Conservation (phyloP, 2,329 filamentous ascomycete species). For the Beauveria bassiana region DNA sequence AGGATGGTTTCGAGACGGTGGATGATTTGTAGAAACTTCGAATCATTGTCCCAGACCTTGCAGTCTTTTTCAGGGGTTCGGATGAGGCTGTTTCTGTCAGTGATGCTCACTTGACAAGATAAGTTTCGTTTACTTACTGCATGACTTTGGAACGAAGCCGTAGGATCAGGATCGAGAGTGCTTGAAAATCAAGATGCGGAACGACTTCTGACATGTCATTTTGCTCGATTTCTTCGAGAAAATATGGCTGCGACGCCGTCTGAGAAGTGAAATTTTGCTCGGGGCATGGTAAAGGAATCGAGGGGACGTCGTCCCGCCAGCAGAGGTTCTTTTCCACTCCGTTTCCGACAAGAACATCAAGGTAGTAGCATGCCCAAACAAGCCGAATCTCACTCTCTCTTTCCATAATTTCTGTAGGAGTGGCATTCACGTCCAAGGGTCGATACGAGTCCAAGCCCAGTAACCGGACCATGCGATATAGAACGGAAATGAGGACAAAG, state of each 20-base stretch:
- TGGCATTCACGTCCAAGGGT: constrained; percentile 1
- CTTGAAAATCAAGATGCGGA: constrained; percentile 15
- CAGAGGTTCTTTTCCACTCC: constrained; percentile 17
- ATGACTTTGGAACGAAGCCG: constrained; percentile 16
- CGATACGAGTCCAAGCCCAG: constrained; percentile 15
- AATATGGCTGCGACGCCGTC: constrained; percentile 3
- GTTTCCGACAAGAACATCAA: constrained; percentile 16
- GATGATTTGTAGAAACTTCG: constrained; percentile 13
- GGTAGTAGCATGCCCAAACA: constrained; percentile 19
- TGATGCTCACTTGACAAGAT: neutral
- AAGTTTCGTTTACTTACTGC: constrained; percentile 11
- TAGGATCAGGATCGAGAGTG: constrained; percentile 15
- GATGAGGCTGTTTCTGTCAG: constrained; percentile 14
- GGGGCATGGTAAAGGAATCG: constrained; percentile 17
- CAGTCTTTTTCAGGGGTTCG: constrained; percentile 11
- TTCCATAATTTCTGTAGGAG: constrained; percentile 11
- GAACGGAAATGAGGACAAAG: constrained; percentile 16
- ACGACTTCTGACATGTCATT: constrained; percentile 7
- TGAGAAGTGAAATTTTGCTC: constrained; percentile 15
- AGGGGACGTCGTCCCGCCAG: constrained; percentile 16
- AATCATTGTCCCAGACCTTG: constrained; percentile 10
- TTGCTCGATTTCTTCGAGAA: constrained; percentile 13
- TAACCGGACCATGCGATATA: constrained; percentile 18
- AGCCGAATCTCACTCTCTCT: constrained; percentile 17
- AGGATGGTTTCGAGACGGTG: constrained; percentile 16